A percentile compares a stretch with the other conserved stretches of the same genome.
These are phyloP conservation scores for Wickerhamiella bombiphila DNA, from an alignment of 805 yeast genomes.

Conservation along the genomic window DNA sequence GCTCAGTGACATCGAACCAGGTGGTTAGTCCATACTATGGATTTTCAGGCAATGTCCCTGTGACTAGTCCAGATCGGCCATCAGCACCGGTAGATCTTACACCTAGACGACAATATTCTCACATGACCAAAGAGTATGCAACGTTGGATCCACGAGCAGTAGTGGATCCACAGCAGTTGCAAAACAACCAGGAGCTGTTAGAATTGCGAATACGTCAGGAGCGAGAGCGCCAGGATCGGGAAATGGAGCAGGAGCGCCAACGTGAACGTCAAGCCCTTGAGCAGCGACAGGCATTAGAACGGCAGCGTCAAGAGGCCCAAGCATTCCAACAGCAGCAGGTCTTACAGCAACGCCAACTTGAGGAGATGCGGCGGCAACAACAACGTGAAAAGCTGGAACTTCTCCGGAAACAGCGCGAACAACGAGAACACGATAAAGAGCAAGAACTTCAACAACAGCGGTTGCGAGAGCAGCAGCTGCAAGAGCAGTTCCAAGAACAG, in stretches of 20 bases:
- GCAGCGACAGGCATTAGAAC: constrained; percentile 1
- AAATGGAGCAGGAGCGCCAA: not conserved
- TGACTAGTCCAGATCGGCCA: no score
- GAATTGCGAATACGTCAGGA: not conserved
- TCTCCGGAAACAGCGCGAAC: constrained; percentile 1
- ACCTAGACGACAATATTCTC: no score
- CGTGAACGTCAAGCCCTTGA: constrained; percentile 2
- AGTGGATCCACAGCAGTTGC: no score
- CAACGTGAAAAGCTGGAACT: constrained; percentile 1
- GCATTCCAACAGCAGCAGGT: not conserved
- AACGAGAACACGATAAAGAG: not conserved
- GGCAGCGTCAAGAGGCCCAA: not conserved
- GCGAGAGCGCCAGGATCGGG: not conserved
- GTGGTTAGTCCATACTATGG: no score
- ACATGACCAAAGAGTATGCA: no score
- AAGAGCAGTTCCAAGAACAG: constrained; percentile 2
- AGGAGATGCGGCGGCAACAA: not conserved
- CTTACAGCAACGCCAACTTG: not conserved
- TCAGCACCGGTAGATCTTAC: no score
- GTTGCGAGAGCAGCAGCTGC: constrained; percentile 1
- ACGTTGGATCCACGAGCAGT: no score
- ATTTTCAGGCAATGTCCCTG: no score
- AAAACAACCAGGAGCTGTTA: constrained; percentile 5
- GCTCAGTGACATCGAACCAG: no score
- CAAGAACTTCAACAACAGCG: not conserved